phyloP scores from a whole-genome alignment of 495 filamentous ascomycete genomes.

The Peziza echinospora region DNA sequence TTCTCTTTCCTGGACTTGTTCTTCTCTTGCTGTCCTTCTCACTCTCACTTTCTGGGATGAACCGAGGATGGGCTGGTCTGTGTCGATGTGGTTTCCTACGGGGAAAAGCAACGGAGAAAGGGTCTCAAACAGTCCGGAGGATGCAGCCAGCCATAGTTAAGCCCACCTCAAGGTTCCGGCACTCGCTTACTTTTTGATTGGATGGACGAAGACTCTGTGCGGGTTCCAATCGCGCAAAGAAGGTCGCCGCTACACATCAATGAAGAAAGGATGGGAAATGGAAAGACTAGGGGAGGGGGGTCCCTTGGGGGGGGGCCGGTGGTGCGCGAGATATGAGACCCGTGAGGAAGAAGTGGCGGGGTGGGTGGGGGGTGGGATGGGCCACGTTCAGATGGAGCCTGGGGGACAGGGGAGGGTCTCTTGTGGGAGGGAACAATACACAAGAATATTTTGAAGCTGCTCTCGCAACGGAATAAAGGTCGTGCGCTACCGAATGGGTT shows the following conservation, averaged over 20 bases:
- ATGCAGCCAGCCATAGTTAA: conserved; percentile 18
- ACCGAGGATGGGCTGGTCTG: conserved; percentile 4
- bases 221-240: not conserved
- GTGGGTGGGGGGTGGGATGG: not conserved
- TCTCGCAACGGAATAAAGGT: no score
- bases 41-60: no score
- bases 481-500: no score
- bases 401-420: no score
- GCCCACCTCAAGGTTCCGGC: not conserved
- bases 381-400: no score
- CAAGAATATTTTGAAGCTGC: no score
- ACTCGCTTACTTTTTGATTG: not conserved
- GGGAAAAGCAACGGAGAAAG: conserved; percentile 11
- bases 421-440: no score
- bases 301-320: no score
- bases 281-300: not conserved
- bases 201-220: not conserved
- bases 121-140: conserved; percentile 5
- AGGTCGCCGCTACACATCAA: not conserved
- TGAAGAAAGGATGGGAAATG: not conserved
- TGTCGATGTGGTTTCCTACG: conserved; percentile 7
- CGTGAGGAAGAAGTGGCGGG: not conserved
- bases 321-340: not conserved
- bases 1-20: no score
- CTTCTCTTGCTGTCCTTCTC: no score